Conservation (phyloP, 2,329 filamentous ascomycete species). For the Pyrenophora tritici-repentis region DNA sequence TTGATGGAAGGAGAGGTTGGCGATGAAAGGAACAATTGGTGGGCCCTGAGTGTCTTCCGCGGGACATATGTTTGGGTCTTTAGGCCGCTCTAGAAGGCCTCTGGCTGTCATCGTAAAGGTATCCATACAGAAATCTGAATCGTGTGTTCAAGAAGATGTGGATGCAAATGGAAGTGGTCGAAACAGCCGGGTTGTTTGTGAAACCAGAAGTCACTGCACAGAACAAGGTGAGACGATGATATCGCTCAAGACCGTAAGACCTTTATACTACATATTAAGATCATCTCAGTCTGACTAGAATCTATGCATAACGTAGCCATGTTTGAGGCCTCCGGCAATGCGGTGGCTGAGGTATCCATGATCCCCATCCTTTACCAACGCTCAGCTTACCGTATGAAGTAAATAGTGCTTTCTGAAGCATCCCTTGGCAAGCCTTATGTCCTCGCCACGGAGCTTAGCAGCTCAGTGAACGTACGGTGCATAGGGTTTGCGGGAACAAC, state of each 20-base stretch:
- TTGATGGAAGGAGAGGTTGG: slow-evolving; percentile 31
- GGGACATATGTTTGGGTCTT: slow-evolving; percentile 17
- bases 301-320: neutral
- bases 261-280: neutral
- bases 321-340: neutral
- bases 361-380: neutral
- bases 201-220: neutral
- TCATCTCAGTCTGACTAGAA: neutral
- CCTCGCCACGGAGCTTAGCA: neutral
- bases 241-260: neutral
- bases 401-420: neutral
- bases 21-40: slow-evolving; percentile 26
- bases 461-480: neutral
- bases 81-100: neutral
- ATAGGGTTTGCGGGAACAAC: neutral
- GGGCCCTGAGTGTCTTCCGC: slow-evolving; percentile 19
- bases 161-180: neutral
- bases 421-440: neutral
- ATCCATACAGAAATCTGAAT: neutral
- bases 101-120: neutral
- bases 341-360: neutral
- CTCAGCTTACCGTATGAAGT: slow-evolving; percentile 1
- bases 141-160: neutral
- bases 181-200: neutral
- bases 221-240: neutral